Evolutionary conservation across 169 alveolate genomes (phyloP).

Genomic region (Babesia divergens): DNA sequence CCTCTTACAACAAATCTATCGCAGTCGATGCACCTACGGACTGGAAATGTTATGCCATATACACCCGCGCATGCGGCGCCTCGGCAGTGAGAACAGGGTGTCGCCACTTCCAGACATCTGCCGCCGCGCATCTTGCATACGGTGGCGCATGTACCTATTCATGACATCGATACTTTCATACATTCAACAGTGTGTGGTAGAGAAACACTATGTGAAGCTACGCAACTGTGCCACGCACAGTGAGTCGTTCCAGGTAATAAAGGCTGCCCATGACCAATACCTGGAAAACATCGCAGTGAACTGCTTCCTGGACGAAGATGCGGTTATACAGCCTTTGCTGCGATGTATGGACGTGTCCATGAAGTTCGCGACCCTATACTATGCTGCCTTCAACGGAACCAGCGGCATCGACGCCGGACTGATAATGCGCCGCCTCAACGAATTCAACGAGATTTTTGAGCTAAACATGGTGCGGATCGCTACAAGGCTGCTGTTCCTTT

Average conservation of each 20-base stretch:
- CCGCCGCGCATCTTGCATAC: neutral
- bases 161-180: slow-evolving; percentile 6
- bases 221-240: neutral
- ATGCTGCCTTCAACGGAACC: slow-evolving; percentile 18
- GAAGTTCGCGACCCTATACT: slow-evolving; percentile 26
- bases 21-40: slow-evolving; percentile 47
- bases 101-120: slow-evolving; percentile 2
- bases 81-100: neutral
- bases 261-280: slow-evolving; percentile 33
- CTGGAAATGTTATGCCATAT: slow-evolving; percentile 29
- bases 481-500: slow-evolving; percentile 3
- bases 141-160: slow-evolving; percentile 1
- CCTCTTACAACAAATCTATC: neutral
- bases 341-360: neutral
- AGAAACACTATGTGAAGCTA: slow-evolving; percentile 1
- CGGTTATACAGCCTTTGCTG: slow-evolving; percentile 11
- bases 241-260: slow-evolving; percentile 20
- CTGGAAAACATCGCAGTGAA: neutral
- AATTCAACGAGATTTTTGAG: slow-evolving; percentile 1
- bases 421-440: neutral
- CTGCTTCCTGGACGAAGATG: slow-evolving; percentile 19
- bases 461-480: neutral
- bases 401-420: neutral
- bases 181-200: slow-evolving; percentile 28
- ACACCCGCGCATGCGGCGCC: slow-evolving; percentile 19